Percentiles rank a stretch among this genome's conserved stretches.
Conservation (phyloP, 73 alveolate genomes). For the Paraurostyla sp. region DNA sequence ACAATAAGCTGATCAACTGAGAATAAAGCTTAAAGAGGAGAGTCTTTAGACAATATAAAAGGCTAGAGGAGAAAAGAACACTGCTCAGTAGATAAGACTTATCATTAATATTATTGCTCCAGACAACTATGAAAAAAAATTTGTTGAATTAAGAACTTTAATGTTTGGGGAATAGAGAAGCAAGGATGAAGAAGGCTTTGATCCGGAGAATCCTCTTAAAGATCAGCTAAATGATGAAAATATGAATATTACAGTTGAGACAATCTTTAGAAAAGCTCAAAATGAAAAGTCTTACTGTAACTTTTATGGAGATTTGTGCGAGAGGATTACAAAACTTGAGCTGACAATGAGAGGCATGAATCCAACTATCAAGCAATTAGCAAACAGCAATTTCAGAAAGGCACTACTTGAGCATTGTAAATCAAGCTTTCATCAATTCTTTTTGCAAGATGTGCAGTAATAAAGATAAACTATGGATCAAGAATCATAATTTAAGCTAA, state of each 20-base stretch:
- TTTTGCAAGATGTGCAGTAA: background rate
- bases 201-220: background rate
- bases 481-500: constrained; percentile 6
- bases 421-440: constrained; percentile 31
- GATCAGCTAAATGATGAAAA: constrained; percentile 24
- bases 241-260: constrained; percentile 43
- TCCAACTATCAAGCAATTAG: background rate
- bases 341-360: constrained; percentile 3
- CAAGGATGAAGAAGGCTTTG: constrained; percentile 6
- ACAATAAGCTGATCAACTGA: too few relatives aligned
- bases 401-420: constrained; percentile 15
- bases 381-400: constrained; percentile 38
- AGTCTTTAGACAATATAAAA: too few relatives aligned
- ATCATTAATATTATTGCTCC: background rate
- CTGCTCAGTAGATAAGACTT: background rate
- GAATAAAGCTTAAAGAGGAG: too few relatives aligned
- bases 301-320: constrained; percentile 63
- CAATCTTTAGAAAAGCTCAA: constrained; percentile 42
- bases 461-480: constrained; percentile 3
- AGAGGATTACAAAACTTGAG: constrained; percentile 37
- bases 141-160: background rate
- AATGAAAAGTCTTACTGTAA: constrained; percentile 26
- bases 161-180: constrained; percentile 30
- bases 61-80: too few relatives aligned
- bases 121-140: background rate